Evolutionary conservation across 2,329 filamentous ascomycete species (phyloP), one percentile per base, ranked within the genome.

Genomic region (Aspergillus tubingensis): DNA sequence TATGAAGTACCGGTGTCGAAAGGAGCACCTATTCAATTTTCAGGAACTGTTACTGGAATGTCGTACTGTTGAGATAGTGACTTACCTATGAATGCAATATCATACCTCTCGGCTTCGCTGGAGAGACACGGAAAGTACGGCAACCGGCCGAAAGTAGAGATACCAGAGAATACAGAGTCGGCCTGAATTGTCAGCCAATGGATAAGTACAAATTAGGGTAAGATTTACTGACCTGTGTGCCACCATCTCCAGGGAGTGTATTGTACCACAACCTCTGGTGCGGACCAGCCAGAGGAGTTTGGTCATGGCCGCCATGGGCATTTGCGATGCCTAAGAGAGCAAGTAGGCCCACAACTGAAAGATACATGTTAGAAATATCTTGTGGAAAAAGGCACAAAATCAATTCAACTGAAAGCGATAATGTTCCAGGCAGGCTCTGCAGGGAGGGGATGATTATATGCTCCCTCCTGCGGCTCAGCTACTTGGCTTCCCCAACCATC

Each of bases 1-100:
- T 96, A 96, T 0, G 90, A 93, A 25, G 91, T 95, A 55, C 91
- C 91, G 0, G 91, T 94, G 73, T 96, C 91, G 67, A 95, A 95
- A 0, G 91, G 91, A 43, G 90, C 91, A 47, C 89, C 88, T 90
- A 63, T 15, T 30, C n/a, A 17, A 17, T 49, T 13, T 10, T 30
- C 17, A 54, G 5, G 32, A 0, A 23, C 11, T 8, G 15, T 48
- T 6, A 17, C 38, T 8, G 7, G 6, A 10, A 1, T 5, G 3
- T 25, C 8, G 19, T 10, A 11, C 30, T 32, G 3, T 11, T 11
- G 3, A 47, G 39, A 13, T 10, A 2, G 25, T 44, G 27, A 51
- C 79, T 54, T 74, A 89, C 90, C 91, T 54, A 95, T 85, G 75
- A 96, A 95, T 1, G 91, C 91, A 76, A 96, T 93, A 66, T 96